Percentiles rank a stretch among this genome's conserved stretches.
Evolutionary conservation across 108 stramenopile species (phyloP).

Genomic region (Asterionellopsis glacialis): DNA sequence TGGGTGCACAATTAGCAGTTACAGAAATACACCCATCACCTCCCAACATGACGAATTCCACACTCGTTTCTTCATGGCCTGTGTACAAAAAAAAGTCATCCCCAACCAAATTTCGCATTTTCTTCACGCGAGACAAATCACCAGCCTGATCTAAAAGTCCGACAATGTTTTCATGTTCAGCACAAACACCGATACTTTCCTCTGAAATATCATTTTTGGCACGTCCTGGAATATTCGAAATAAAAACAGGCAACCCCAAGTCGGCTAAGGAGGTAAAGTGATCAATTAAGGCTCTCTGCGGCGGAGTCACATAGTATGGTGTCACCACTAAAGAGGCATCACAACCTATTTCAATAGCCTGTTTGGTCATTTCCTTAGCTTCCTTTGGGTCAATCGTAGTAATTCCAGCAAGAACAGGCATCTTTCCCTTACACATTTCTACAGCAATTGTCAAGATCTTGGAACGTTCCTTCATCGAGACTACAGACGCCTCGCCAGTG

Average conservation of each 20-base stretch:
- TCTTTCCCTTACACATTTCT: constrained; percentile 68
- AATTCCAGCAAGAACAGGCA: constrained; percentile 73
- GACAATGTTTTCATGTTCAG: constrained; percentile 65
- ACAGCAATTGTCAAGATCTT: constrained; percentile 65
- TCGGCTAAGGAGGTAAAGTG: constrained; percentile 82
- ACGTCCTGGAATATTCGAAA: constrained; percentile 91
- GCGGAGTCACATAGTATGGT: constrained; percentile 93
- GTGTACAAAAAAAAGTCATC: constrained; percentile 73
- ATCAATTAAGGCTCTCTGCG: constrained; percentile 74
- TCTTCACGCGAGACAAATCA: constrained; percentile 62
- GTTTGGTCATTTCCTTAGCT: constrained; percentile 69
- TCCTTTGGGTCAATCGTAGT: constrained; percentile 70
- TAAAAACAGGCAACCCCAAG: constrained; percentile 78
- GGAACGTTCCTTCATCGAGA: constrained; percentile 74
- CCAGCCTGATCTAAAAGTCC: constrained; percentile 90
- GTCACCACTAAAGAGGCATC: constrained; percentile 90
- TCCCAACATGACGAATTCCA: constrained; percentile 74
- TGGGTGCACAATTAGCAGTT: constrained; percentile 85
- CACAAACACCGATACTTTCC: constrained; percentile 50
- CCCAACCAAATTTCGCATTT: constrained; percentile 27
- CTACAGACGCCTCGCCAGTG: constrained; percentile 87
- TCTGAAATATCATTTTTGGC: constrained; percentile 63
- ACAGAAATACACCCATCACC: constrained; percentile 92
- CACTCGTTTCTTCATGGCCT: constrained; percentile 82
- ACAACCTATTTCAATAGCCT: constrained; percentile 84